These are phyloP conservation scores for Phanerochaete carnosa DNA, from an alignment of 768 basidiomycete species.

Conservation along the genomic window DNA sequence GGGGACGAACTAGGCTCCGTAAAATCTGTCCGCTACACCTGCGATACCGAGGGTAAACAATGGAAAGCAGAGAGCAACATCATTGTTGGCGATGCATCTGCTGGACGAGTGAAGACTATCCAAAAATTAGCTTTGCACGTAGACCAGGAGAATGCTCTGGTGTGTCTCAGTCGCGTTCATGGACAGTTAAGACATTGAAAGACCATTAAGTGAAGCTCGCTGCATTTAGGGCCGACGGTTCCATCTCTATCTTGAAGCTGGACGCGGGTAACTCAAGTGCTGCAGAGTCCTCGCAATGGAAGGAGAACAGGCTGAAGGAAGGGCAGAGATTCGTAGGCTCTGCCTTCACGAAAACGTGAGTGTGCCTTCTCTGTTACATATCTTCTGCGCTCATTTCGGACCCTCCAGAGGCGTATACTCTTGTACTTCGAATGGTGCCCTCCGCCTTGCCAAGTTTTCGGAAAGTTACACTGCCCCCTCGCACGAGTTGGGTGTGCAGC, in stretches of 20 bases:
- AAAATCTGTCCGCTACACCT: slow-evolving; percentile 51
- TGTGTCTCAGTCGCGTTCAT: slow-evolving; percentile 19
- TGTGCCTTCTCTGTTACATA: slow-evolving; percentile 2
- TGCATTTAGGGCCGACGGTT: slow-evolving; percentile 62
- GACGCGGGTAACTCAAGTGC: slow-evolving; percentile 37
- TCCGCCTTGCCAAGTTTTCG: slow-evolving; percentile 45
- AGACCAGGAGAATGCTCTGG: slow-evolving; percentile 15
- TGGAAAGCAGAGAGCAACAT: slow-evolving; percentile 33
- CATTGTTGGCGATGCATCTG: slow-evolving; percentile 26
- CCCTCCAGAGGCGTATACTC: slow-evolving; percentile 48
- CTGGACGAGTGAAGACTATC: slow-evolving; percentile 32
- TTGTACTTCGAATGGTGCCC: slow-evolving; percentile 74
- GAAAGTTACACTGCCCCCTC: slow-evolving; percentile 21
- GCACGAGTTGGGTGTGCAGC: slow-evolving; percentile 44
- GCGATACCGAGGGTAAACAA: slow-evolving; percentile 26
- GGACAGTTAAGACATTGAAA: not conserved
- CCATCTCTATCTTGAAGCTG: slow-evolving; percentile 41
- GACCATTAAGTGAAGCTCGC: slow-evolving; percentile 55
- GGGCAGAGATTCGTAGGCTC: slow-evolving; percentile 64
- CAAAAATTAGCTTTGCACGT: slow-evolving; percentile 34
- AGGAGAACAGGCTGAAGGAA: slow-evolving; percentile 53
- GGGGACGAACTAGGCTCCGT: slow-evolving; percentile 81
- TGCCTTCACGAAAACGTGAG: slow-evolving; percentile 46
- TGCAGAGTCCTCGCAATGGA: slow-evolving; percentile 50
- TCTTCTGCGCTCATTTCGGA: not conserved